phyloP scores from a whole-genome alignment of 2,329 filamentous ascomycete genomes.

The Claviceps monticola region DNA sequence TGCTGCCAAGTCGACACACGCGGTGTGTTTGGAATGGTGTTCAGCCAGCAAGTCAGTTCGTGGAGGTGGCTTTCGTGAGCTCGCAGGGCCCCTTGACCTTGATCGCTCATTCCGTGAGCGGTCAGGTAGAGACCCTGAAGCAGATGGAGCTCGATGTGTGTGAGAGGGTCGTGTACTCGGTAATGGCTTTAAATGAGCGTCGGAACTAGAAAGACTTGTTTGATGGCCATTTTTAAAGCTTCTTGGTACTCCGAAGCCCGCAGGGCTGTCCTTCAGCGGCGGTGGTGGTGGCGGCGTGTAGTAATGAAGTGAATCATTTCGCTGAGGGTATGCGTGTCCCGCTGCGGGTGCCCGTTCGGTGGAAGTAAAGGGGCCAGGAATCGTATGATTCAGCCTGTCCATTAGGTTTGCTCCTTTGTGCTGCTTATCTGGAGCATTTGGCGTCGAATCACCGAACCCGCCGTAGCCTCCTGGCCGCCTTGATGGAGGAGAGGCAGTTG shows the following conservation, averaged over 20 bases:
- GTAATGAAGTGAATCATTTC: constrained; percentile 15
- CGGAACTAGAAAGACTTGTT: constrained; percentile 29
- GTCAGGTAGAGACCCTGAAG: constrained; percentile 29
- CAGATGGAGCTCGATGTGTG: constrained; percentile 29
- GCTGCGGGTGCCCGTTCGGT: constrained; percentile 21
- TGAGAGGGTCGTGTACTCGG: constrained; percentile 23
- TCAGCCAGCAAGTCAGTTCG: constrained; percentile 33
- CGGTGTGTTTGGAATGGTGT: constrained; percentile 21
- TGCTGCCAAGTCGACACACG: constrained; percentile 39
- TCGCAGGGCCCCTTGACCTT: constrained; percentile 34
- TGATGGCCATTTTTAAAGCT: constrained; percentile 24
- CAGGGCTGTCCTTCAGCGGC: constrained; percentile 40
- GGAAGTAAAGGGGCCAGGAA: constrained; percentile 51
- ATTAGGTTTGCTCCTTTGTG: constrained; percentile 27
- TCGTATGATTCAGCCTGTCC: constrained; percentile 50
- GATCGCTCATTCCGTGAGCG: constrained; percentile 20
- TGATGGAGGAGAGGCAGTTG: background rate
- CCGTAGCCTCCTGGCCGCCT: constrained; percentile 35
- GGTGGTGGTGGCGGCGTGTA: constrained; percentile 9
- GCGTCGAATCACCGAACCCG: constrained; percentile 20
- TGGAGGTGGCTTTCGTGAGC: constrained; percentile 38
- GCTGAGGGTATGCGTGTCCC: constrained; percentile 21
- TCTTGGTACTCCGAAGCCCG: constrained; percentile 39
- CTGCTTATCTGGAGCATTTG: constrained; percentile 5
- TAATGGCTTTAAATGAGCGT: constrained; percentile 36